Evolutionary conservation across 495 filamentous ascomycete genomes (phyloP).

Genomic region (Hypoxylon fragiforme): DNA sequence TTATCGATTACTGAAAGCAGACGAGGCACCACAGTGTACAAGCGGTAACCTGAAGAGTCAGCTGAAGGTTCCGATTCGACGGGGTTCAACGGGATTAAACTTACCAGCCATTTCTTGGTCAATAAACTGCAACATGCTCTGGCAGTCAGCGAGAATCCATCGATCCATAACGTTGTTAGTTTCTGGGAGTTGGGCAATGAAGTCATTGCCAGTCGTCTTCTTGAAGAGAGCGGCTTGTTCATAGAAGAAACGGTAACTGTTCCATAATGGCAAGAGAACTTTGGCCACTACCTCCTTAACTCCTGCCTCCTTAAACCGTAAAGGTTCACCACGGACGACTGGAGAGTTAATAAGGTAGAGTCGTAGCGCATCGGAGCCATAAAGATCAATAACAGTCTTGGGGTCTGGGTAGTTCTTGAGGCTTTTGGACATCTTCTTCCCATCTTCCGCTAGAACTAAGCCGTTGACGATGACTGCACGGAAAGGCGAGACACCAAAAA

Average conservation of each 20-base stretch:
- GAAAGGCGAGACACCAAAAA: slow-evolving; percentile 89
- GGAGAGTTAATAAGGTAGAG: slow-evolving; percentile 97
- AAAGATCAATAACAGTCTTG: slow-evolving; percentile 76
- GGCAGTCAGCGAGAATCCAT: slow-evolving; percentile 93
- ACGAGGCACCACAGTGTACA: slow-evolving; percentile 93
- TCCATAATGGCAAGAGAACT: slow-evolving; percentile 93
- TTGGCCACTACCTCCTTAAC: slow-evolving; percentile 96
- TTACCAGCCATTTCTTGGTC: slow-evolving; percentile 90
- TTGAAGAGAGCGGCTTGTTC: slow-evolving; percentile 92
- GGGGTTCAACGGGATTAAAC: slow-evolving; percentile 16
- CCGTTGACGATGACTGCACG: slow-evolving; percentile 97
- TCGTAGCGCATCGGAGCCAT: slow-evolving; percentile 91
- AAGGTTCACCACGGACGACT: slow-evolving; percentile 88
- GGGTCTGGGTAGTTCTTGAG: slow-evolving; percentile 98
- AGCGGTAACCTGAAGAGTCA: slow-evolving; percentile 62
- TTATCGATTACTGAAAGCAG: slow-evolving; percentile 89
- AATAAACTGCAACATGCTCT: slow-evolving; percentile 89
- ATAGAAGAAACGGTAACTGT: slow-evolving; percentile 96
- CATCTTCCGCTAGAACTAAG: slow-evolving; percentile 92
- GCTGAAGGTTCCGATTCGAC: neutral
- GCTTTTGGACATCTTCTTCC: slow-evolving; percentile 99
- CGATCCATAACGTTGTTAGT: slow-evolving; percentile 92
- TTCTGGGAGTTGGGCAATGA: slow-evolving; percentile 70
- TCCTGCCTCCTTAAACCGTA: slow-evolving; percentile 88
- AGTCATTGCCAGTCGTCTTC: slow-evolving; percentile 81